A percentile compares a stretch with the other conserved stretches of the same genome.
These are phyloP conservation scores for Phialocephala subalpina DNA, from an alignment of 2,329 filamentous ascomycete genomes.

Conservation along the genomic window DNA sequence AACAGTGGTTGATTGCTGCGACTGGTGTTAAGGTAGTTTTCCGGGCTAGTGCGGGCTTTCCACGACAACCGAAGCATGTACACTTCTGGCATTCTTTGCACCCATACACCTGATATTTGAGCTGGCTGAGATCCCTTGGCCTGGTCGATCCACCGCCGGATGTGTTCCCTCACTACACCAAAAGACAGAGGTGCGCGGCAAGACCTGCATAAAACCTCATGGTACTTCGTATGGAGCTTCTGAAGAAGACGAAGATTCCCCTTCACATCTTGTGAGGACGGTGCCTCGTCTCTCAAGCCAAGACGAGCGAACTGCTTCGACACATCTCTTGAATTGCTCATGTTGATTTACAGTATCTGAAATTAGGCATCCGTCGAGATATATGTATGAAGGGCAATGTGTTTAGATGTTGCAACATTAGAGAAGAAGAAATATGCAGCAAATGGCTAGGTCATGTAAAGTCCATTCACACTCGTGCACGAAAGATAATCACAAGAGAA, in stretches of 20 bases:
- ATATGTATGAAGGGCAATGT: neutral
- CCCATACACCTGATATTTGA: neutral
- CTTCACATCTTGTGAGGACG: neutral
- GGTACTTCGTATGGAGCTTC: neutral
- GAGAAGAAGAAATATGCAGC: neutral
- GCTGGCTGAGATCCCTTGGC: neutral
- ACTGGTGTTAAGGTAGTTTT: constrained; percentile 28
- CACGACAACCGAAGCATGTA: constrained; percentile 21
- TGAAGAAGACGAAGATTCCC: neutral
- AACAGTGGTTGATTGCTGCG: constrained; percentile 34
- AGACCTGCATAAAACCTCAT: neutral
- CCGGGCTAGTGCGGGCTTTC: constrained; percentile 17
- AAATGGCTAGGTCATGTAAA: neutral
- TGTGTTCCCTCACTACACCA: neutral
- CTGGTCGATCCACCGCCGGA: neutral
- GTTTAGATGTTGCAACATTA: neutral
- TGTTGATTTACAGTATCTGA: neutral
- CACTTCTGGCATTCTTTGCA: neutral
- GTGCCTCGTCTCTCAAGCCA: neutral
- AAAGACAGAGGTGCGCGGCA: neutral
- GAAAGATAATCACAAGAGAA: neutral
- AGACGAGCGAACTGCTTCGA: neutral
- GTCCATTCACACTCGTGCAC: neutral
- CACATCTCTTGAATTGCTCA: neutral
- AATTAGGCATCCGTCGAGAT: neutral